Percentiles rank a stretch among this genome's conserved stretches.
phyloP scores from a whole-genome alignment of 2,329 filamentous ascomycete species.

The Ceratocystis colombiana region DNA sequence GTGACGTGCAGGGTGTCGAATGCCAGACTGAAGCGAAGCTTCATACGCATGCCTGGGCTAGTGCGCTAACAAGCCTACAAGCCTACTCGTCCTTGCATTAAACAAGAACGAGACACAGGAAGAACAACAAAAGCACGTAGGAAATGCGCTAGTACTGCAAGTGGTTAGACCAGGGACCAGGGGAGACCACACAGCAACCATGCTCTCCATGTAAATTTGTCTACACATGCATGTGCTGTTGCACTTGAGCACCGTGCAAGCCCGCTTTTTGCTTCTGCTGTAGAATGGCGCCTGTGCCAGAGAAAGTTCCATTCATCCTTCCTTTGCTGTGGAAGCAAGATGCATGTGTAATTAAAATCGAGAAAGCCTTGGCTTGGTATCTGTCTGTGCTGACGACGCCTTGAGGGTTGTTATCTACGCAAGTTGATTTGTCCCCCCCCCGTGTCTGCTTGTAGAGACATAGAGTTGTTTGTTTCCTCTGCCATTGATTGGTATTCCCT shows the following conservation, averaged over 20 bases:
- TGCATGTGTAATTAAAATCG: background rate
- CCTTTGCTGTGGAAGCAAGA: background rate
- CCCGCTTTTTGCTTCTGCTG: background rate
- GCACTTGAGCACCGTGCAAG: background rate
- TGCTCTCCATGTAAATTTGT: background rate
- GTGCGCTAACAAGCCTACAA: background rate
- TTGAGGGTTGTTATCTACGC: no score
- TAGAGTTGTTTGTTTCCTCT: no score
- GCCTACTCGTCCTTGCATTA: no score
- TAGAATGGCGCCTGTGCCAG: background rate
- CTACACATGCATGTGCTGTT: background rate
- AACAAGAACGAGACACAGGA: background rate
- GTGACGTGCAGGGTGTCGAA: no score
- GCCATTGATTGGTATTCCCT: no score
- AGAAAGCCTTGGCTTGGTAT: background rate
- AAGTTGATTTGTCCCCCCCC: no score
- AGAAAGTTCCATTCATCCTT: slow-evolving; percentile 2
- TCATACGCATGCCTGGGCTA: no score
- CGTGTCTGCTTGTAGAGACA: no score
- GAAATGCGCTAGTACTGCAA: slow-evolving; percentile 4
- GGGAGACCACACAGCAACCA: background rate
- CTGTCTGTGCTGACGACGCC: no score
- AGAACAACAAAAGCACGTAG: background rate
- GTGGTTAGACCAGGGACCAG: slow-evolving; percentile 12
- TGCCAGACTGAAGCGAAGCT: no score